Base-by-base conservation (phyloP, 2,329 filamentous ascomycete species). In the Cladorrhinum sp. region DNA sequence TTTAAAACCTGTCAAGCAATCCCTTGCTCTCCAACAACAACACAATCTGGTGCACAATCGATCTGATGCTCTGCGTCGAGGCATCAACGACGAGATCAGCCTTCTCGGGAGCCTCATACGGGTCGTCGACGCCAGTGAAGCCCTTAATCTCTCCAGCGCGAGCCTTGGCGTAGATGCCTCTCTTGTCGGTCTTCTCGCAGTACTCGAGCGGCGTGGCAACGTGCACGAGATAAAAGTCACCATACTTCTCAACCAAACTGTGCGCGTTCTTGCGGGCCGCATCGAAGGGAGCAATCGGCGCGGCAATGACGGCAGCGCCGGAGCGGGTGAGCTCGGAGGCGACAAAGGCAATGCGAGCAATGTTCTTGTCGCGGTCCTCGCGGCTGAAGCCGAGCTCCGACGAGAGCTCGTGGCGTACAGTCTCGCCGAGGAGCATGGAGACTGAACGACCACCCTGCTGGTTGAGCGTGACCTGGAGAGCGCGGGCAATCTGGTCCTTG, bases 61-160 rank as follows among this genome's bases (percentile, higher is more conserved):
- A 95, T 72, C 95, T 85, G 52, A 98, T 93, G 67, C 86, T 90
- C 77, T 91, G 92, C 84, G 89, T 95, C 78, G 90, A 88, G 59
- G 89, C 75, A 76, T 98, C 90, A 41, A 98, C 93, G 4, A 86
- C 85, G 66, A 99, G 81, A 74, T 98, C 87, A 29, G 93, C 85
- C 78, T 93, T 92, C 67, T 78, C 71, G 9, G 95, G 95, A 22
- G 77, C 73, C 86, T 99, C 95, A 74, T 99, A 99, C 53, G 95
- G 93, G 79, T 98, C 93, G 74, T 98, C 93, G 60, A 99, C 92
- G 71, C 95, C 95, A 7, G 95, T 99, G 84, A 99, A 99, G 66
- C 93, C 93, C 86, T 93, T 95, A 78, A 99, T 96, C 80, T 96
- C 90, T 61, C 95, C 95, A 20, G 82, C 84, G 64, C 95, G 85